Evolutionary conservation across 805 yeast genomes (phyloP).

Genomic region (Saturnispora sanitii): DNA sequence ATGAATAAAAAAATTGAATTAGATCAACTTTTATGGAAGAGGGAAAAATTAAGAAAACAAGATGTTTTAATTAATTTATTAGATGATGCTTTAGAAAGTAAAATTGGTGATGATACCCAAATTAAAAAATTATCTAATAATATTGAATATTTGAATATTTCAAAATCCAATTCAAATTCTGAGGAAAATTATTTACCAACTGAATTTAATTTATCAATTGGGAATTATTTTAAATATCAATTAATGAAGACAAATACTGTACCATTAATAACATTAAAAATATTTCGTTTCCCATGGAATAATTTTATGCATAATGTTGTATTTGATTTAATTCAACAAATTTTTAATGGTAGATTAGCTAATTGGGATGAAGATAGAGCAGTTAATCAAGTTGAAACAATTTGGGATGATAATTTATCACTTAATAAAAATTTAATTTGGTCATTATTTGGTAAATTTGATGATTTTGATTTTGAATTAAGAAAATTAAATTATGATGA

Average conservation of each 20-base stretch:
- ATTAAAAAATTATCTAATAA: conserved; percentile 19
- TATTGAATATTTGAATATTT: too few species aligned
- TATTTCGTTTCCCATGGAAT: conserved; percentile 88
- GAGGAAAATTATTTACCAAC: conserved; percentile 3
- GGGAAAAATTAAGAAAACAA: conserved; percentile 61
- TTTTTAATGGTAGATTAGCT: conserved; percentile 57
- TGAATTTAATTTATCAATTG: conserved; percentile 37
- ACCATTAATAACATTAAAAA: conserved; percentile 51
- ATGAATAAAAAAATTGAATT: conserved; percentile 63
- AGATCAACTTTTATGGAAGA: conserved; percentile 52
- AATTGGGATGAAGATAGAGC: conserved; percentile 31
- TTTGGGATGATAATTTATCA: conserved; percentile 41
- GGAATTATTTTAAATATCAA: conserved; percentile 76
- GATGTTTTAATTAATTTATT: conserved; percentile 27
- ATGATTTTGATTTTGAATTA: conserved; percentile 15
- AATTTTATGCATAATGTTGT: conserved; percentile 95
- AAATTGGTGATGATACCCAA: conserved; percentile 6
- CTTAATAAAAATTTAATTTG: conserved; percentile 68
- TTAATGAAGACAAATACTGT: conserved; percentile 63
- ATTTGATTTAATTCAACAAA: conserved; percentile 91
- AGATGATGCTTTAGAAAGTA: conserved; percentile 4
- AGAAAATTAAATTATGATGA: conserved; percentile 2
- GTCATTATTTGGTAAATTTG: conserved; percentile 48
- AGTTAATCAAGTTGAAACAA: conserved; percentile 26
- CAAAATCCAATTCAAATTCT: neutral